These are phyloP conservation scores for Picea glauca DNA, from an alignment of 75 land plant genomes.

Conservation along the genomic window DNA sequence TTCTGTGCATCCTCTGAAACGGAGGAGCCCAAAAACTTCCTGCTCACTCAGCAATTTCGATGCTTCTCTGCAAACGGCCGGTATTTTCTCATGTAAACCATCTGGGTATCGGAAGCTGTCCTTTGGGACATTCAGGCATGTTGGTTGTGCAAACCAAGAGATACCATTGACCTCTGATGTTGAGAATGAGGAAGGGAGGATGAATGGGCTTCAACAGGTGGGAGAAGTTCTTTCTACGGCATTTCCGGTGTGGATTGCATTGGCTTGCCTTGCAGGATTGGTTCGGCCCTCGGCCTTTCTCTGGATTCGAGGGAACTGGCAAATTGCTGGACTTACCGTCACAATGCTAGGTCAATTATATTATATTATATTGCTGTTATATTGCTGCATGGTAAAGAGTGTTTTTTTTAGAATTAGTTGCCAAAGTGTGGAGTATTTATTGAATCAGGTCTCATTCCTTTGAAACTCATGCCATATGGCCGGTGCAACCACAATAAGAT, in stretches of 20 bases:
- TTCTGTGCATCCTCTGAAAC: too few relatives aligned
- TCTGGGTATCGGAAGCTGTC: too few relatives aligned
- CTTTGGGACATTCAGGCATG: too few relatives aligned
- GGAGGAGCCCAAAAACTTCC: too few relatives aligned
- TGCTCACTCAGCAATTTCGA: too few relatives aligned
- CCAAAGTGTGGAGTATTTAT: neutral
- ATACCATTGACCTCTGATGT: too few relatives aligned
- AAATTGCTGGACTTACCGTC: slow-evolving; percentile 57
- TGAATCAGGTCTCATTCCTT: neutral
- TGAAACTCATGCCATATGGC: neutral
- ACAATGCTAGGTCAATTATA: slow-evolving; percentile 70
- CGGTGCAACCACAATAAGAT: too few relatives aligned
- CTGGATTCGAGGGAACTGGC: slow-evolving; percentile 65
- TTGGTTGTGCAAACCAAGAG: too few relatives aligned
- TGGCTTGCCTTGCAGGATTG: slow-evolving; percentile 55
- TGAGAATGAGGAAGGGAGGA: too few relatives aligned
- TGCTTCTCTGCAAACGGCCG: too few relatives aligned
- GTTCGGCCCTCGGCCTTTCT: slow-evolving; percentile 45
- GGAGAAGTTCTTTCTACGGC: slow-evolving; percentile 59
- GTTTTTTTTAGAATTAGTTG: neutral
- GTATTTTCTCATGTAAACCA: too few relatives aligned
- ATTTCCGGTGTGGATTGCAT: slow-evolving; percentile 86
- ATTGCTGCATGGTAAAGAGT: neutral
- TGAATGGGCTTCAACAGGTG: neutral
- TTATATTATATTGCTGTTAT: neutral